A percentile compares a stretch with the other conserved stretches of the same genome.
Evolutionary conservation across 352 stramenopile species (phyloP).

Genomic region (Phytophthora tentaculata): DNA sequence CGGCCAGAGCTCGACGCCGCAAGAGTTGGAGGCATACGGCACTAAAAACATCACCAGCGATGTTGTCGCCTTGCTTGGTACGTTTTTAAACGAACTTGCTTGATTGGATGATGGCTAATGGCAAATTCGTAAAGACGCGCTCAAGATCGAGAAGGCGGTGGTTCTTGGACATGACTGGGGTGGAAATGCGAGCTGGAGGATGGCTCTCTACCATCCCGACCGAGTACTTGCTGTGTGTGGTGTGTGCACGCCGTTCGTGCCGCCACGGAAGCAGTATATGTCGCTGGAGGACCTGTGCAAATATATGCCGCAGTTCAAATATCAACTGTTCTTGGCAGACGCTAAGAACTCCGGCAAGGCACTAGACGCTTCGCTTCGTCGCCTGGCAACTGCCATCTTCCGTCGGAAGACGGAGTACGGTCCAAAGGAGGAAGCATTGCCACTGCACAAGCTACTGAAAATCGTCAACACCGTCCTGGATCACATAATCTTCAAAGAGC

Average conservation of each 20-base stretch:
- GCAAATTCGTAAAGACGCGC: conserved; percentile 35
- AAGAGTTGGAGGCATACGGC: conserved; percentile 48
- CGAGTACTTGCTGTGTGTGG: conserved; percentile 57
- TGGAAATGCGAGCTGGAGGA: conserved; percentile 48
- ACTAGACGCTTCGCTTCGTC: conserved; percentile 37
- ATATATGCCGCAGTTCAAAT: conserved; percentile 44
- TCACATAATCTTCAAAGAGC: conserved; percentile 41
- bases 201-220: conserved; percentile 61
- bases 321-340: conserved; percentile 47
- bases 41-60: conserved; percentile 57
- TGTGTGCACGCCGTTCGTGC: conserved; percentile 67
- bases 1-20: conserved; percentile 51
- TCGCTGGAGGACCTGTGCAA: conserved; percentile 41
- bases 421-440: conserved; percentile 20
- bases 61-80: conserved; percentile 47
- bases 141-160: conserved; percentile 54
- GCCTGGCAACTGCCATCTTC: conserved; percentile 45
- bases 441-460: conserved; percentile 37
- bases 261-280: conserved; percentile 40
- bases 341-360: conserved; percentile 34
- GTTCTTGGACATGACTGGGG: conserved; percentile 74
- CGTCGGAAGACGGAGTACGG: conserved; percentile 34
- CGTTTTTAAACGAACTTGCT: not conserved
- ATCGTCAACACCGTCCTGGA: conserved; percentile 30
- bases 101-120: conserved; percentile 1